These are phyloP conservation scores for Ceriops tagal DNA, from an alignment of 345 rosid genomes.

Conservation along the genomic window DNA sequence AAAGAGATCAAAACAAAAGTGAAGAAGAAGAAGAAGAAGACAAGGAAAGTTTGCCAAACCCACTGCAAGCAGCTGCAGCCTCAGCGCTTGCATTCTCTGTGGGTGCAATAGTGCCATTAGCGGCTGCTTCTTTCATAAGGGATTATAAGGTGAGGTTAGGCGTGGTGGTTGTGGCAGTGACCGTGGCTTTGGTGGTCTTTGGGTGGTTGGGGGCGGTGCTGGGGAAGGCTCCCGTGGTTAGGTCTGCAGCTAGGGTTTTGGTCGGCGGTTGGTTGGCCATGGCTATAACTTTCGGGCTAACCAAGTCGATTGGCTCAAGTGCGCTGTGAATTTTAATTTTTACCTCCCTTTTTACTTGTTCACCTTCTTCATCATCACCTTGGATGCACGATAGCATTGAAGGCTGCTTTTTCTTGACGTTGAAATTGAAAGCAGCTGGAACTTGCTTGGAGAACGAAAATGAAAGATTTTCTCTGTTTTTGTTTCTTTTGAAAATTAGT, in stretches of 20 bases:
- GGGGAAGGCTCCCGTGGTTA: slow-evolving; percentile 58
- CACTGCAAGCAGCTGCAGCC: slow-evolving; percentile 77
- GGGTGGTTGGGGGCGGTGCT: slow-evolving; percentile 82
- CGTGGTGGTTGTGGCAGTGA: slow-evolving; percentile 59
- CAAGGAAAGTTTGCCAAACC: slow-evolving; percentile 62
- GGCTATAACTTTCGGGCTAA: slow-evolving; percentile 81
- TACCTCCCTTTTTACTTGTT: background rate
- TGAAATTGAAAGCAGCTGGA: no score
- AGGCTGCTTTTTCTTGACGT: no score
- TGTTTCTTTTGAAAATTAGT: no score
- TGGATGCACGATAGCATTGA: background rate
- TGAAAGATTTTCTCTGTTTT: no score
- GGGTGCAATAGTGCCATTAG: slow-evolving; percentile 81
- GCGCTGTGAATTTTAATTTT: slow-evolving; percentile 15
- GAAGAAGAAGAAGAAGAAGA: slow-evolving; percentile 20
- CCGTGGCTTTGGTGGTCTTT: slow-evolving; percentile 51
- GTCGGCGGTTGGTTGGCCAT: slow-evolving; percentile 93
- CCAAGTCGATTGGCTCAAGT: slow-evolving; percentile 67
- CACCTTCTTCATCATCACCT: background rate
- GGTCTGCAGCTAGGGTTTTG: slow-evolving; percentile 64
- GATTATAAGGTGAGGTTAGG: slow-evolving; percentile 57
- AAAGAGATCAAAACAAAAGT: slow-evolving; percentile 36
- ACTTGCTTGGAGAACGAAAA: no score
- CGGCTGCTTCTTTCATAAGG: slow-evolving; percentile 73
- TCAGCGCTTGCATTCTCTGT: slow-evolving; percentile 76